phyloP scores from a whole-genome alignment of 1,139 yeast genomes.

The Ogataea hybrid region DNA sequence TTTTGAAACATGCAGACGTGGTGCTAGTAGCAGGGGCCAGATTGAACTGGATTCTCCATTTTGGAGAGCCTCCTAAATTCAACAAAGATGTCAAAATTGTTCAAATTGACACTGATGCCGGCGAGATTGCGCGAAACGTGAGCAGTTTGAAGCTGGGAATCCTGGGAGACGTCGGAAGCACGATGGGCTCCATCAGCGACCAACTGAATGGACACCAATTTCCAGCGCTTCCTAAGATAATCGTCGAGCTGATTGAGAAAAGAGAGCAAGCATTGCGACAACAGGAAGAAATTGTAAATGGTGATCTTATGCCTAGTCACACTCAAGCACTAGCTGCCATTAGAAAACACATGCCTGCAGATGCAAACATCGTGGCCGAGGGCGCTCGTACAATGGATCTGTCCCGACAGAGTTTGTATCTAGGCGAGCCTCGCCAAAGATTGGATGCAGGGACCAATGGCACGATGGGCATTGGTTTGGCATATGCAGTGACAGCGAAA shows the following conservation, averaged over 20 bases:
- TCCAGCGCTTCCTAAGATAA: conserved; percentile 30
- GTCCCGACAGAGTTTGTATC: conserved; percentile 57
- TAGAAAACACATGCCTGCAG: conserved; percentile 4
- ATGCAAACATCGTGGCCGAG: conserved; percentile 50
- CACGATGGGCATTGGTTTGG: conserved; percentile 69
- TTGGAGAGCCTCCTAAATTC: conserved; percentile 56
- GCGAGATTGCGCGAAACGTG: conserved; percentile 49
- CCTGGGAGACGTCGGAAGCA: conserved; percentile 48
- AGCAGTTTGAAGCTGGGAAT: conserved; percentile 38
- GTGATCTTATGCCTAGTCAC: conserved; percentile 34
- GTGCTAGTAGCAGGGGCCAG: conserved; percentile 59
- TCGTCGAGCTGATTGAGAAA: conserved; percentile 30
- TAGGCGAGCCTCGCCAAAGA: conserved; percentile 49
- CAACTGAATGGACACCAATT: conserved; percentile 26
- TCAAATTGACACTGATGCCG: conserved; percentile 53
- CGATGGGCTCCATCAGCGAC: conserved; percentile 36
- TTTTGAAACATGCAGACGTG: conserved; percentile 52
- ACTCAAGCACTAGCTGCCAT: conserved; percentile 51
- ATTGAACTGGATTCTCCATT: conserved; percentile 66
- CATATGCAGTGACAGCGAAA: conserved; percentile 63
- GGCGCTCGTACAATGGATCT: conserved; percentile 75
- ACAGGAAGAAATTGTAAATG: conserved; percentile 24
- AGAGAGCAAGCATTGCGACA: conserved; percentile 37
- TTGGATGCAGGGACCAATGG: conserved; percentile 72
- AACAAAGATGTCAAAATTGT: conserved; percentile 42